These are phyloP conservation scores for Talaromyces liani DNA, from an alignment of 495 filamentous ascomycete genomes.

Conservation along the genomic window DNA sequence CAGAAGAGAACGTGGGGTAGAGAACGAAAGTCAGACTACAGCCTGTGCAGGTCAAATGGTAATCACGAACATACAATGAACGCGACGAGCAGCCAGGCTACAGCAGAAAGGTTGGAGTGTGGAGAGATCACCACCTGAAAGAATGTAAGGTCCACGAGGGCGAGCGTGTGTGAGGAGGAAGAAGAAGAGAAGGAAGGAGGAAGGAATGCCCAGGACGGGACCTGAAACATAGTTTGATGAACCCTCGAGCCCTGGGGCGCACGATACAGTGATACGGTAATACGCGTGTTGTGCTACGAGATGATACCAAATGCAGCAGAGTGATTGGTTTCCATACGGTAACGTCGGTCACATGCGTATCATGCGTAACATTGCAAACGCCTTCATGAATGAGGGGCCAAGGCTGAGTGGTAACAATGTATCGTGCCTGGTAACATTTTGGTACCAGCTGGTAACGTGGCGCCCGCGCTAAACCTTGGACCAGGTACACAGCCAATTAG, in stretches of 20 bases:
- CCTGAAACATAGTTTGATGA: constrained; percentile 4
- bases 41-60: constrained; percentile 1
- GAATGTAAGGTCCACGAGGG: constrained; percentile 8
- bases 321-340: not conserved
- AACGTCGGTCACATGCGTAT: not conserved
- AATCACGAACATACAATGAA: not conserved
- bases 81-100: constrained; percentile 6
- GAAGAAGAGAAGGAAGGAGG: not conserved
- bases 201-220: not conserved
- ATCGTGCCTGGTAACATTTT: constrained; percentile 6
- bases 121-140: constrained; percentile 5
- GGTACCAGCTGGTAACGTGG: not conserved
- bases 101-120: constrained; percentile 1
- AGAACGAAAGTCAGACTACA: constrained; percentile 9
- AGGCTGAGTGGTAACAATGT: not conserved
- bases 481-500: not conserved
- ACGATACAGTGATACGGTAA: not conserved
- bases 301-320: not conserved
- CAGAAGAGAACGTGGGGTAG: constrained; percentile 4
- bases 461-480: not conserved
- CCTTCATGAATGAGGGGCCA: too few species aligned
- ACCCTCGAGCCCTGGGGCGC: not conserved
- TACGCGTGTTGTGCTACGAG: not conserved
- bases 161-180: not conserved
- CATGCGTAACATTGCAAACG: not conserved